Conservation (phyloP, 2,329 filamentous ascomycete species). For the Lachnellula suecica region DNA sequence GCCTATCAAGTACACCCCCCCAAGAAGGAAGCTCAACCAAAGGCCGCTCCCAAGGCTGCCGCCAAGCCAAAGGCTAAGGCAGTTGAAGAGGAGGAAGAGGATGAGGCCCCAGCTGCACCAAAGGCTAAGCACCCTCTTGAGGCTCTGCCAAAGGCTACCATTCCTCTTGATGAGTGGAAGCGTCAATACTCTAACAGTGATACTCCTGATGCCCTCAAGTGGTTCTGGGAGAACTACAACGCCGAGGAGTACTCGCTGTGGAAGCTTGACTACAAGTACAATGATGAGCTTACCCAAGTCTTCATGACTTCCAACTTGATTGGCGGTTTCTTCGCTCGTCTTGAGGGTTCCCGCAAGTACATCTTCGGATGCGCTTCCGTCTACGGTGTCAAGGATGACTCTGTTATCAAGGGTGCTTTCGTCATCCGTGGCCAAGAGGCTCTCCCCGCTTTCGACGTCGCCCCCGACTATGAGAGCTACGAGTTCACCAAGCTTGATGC, state of each 20-base stretch:
- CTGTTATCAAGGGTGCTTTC: conserved; percentile 89
- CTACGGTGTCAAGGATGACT: conserved; percentile 86
- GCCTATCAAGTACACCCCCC: conserved; percentile 70
- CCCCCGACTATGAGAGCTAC: conserved; percentile 97
- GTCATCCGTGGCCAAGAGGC: conserved; percentile 90
- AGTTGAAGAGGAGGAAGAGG: conserved; percentile 63
- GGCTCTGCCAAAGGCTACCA: conserved; percentile 72
- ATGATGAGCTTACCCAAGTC: conserved; percentile 91
- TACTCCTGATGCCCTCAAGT: conserved; percentile 81
- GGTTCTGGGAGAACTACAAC: conserved; percentile 97
- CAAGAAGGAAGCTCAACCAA: conserved; percentile 70
- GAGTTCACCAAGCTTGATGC: conserved; percentile 94
- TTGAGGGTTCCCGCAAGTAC: conserved; percentile 97
- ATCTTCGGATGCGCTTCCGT: conserved; percentile 90
- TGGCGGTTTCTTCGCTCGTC: conserved; percentile 95
- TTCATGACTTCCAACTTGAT: conserved; percentile 99
- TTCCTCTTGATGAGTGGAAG: conserved; percentile 97
- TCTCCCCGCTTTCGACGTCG: conserved; percentile 88
- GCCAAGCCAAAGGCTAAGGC: conserved; percentile 44
- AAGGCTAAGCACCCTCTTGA: conserved; percentile 98
- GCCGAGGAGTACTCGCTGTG: conserved; percentile 95
- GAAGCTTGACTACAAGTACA: conserved; percentile 97
- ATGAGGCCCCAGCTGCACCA: conserved; percentile 59
- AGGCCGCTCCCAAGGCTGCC: conserved; percentile 55
- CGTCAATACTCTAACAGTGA: conserved; percentile 98